Percentiles rank a stretch among this genome's conserved stretches.
These are phyloP conservation scores for Ramaria sp. DNA, from an alignment of 768 basidiomycete genomes.

Conservation along the genomic window DNA sequence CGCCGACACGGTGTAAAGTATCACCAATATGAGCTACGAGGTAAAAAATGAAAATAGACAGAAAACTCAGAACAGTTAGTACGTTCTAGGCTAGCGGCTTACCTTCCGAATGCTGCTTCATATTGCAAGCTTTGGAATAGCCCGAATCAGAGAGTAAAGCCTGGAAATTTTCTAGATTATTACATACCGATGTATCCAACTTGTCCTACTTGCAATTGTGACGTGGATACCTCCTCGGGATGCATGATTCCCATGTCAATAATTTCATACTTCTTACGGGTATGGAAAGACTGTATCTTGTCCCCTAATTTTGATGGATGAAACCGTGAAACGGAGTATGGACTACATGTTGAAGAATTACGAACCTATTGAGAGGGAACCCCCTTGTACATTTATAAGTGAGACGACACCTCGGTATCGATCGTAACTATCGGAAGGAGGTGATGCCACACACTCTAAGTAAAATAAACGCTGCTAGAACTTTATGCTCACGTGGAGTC, in stretches of 20 bases:
- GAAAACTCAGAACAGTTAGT: neutral
- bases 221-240: slow-evolving; percentile 76
- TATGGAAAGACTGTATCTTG: slow-evolving; percentile 76
- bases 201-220: slow-evolving; percentile 60
- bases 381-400: slow-evolving; percentile 71
- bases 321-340: neutral
- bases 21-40: slow-evolving; percentile 82
- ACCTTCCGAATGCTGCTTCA: slow-evolving; percentile 97
- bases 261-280: slow-evolving; percentile 82
- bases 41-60: neutral
- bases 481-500: slow-evolving; percentile 66
- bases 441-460: slow-evolving; percentile 10
- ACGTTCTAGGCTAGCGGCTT: slow-evolving; percentile 1
- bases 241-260: slow-evolving; percentile 82
- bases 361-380: slow-evolving; percentile 70
- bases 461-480: slow-evolving; percentile 1
- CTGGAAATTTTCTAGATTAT: neutral
- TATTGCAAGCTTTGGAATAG: slow-evolving; percentile 65
- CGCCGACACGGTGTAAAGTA: slow-evolving; percentile 70
- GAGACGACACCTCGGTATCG: slow-evolving; percentile 94
- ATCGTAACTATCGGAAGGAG: slow-evolving; percentile 56
- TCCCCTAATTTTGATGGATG: slow-evolving; percentile 46
- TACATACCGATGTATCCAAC: slow-evolving; percentile 55
- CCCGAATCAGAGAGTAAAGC: neutral
- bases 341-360: neutral